These are phyloP conservation scores for slime mould (Dictyostelium discoideum) DNA, from an alignment of 78 protist species.

Conservation along the genomic window DNA sequence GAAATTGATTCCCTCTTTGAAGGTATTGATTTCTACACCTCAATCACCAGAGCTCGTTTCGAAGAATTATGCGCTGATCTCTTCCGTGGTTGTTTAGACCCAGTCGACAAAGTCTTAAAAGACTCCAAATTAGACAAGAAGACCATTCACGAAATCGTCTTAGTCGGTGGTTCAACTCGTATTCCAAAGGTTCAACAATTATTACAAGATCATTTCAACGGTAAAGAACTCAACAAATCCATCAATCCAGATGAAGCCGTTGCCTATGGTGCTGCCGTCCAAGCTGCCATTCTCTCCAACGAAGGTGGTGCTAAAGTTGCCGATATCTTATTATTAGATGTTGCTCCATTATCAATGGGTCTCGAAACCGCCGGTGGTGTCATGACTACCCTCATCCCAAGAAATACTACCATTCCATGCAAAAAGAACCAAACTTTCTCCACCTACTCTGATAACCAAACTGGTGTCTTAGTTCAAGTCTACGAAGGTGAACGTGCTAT, in stretches of 20 bases:
- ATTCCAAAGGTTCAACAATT: constrained; percentile 95
- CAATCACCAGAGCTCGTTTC: constrained; percentile 95
- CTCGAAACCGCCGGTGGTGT: constrained; percentile 99
- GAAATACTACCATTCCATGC: constrained; percentile 99
- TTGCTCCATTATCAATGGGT: constrained; percentile 99
- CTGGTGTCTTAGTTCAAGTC: constrained; percentile 94
- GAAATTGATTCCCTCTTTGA: constrained; percentile 93
- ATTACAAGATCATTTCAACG: constrained; percentile 93
- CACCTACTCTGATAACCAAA: constrained; percentile 97
- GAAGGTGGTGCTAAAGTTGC: constrained; percentile 92
- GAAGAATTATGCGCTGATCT: constrained; percentile 92
- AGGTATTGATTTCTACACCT: constrained; percentile 95
- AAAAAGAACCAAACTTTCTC: constrained; percentile 97
- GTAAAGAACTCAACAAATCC: constrained; percentile 90
- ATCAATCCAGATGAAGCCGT: constrained; percentile 97
- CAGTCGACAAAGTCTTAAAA: constrained; percentile 88
- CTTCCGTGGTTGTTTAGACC: constrained; percentile 90
- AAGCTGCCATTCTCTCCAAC: constrained; percentile 93
- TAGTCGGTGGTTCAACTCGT: constrained; percentile 98
- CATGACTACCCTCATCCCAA: constrained; percentile 97
- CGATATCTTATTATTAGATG: constrained; percentile 97
- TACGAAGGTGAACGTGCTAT: constrained; percentile 97
- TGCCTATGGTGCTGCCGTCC: constrained; percentile 95
- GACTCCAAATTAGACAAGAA: constrained; percentile 92
- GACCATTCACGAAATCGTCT: constrained; percentile 93